Base-by-base conservation (phyloP, 805 yeast species). In the Ogataea nakhonphanomensis region DNA sequence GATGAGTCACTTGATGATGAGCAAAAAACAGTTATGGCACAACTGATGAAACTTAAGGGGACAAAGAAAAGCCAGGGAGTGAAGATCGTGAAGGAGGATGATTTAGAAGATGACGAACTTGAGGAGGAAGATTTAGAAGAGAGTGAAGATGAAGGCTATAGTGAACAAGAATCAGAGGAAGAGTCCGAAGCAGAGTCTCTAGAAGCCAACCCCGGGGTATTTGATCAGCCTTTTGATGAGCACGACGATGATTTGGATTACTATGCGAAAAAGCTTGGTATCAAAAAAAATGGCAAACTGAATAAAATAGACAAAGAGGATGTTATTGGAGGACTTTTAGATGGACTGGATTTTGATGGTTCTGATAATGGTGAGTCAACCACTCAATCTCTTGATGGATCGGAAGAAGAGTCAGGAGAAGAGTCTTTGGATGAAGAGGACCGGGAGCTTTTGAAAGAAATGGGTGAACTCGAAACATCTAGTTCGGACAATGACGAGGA, bases 201-300 rank as follows among this genome's bases (percentile, higher is more conserved):
- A 86, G 85, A 58, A 3, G 61, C 69, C 6, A 66, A 75, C 2
- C 69, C 70, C 4, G 80, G 79, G 26, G 67, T 68, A 5, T 62
- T 72, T 25, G 55, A 76, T 50, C 64, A 65, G 33, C 71, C 73
- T 5, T 62, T 72, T 25, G 55, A 75, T 50, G 64, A 66, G 34
- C 70, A 73, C 50, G 95, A 86, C 44, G 81, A 77, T 41, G 95
- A 90, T 39, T 80, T 85, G 64, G 78, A 74, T 30, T 87, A 82
- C 55, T 90, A 88, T 59, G 90, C 96, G 3, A 83, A 82, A 47
- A 81, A 84, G 53, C 67, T 90, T 8, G 95, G 95, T 1, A 59
- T 85, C 50, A 70, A 68, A 41, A 79, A 79, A 48, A 76, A 78
- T 0, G 72, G 70, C 39, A 69, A 68, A 11, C 66, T 82, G 33